Evolutionary conservation across 1,284 basidiomycete species (phyloP).

Genomic region (Cryptococcus floricola): DNA sequence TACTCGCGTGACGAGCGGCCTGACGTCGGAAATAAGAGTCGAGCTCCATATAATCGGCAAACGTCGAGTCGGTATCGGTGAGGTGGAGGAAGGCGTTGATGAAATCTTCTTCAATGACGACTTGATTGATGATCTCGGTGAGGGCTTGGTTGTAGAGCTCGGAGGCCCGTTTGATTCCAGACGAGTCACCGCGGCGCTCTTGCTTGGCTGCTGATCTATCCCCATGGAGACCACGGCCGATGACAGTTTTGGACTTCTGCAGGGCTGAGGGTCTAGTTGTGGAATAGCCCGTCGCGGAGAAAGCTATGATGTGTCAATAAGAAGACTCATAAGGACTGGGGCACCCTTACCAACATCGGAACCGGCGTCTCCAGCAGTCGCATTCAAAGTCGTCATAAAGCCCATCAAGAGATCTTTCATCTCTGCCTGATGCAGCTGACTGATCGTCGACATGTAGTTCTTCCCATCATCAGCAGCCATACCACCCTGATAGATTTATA

Average conservation of each 20-base stretch:
- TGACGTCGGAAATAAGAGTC: conserved; percentile 92
- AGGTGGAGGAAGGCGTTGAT: conserved; percentile 89
- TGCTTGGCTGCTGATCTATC: conserved; percentile 45
- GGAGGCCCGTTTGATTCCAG: conserved; percentile 34
- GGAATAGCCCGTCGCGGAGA: conserved; percentile 9
- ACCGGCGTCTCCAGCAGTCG: conserved; percentile 58
- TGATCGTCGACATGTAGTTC: conserved; percentile 82
- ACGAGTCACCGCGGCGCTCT: conserved; percentile 24
- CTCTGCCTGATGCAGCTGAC: conserved; percentile 73
- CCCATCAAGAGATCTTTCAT: conserved; percentile 67
- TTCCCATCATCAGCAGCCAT: conserved; percentile 39
- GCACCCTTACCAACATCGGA: conserved; percentile 35
- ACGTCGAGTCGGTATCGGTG: conserved; percentile 80
- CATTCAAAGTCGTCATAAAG: conserved; percentile 63
- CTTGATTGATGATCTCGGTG: conserved; percentile 68
- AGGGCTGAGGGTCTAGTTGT: conserved; percentile 33
- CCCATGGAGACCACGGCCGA: conserved; percentile 25
- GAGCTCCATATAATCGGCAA: conserved; percentile 91
- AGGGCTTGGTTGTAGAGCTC: conserved; percentile 76
- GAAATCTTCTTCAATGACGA: conserved; percentile 82
- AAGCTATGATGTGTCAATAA: conserved; percentile 5
- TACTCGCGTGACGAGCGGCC: conserved; percentile 63
- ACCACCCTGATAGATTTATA: conserved; percentile 12
- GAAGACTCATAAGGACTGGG: neutral
- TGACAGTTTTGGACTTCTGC: conserved; percentile 33